Percentiles rank a stretch among this genome's conserved stretches.
Evolutionary conservation across 1,139 yeast genomes (phyloP).

Genomic region (Citeromyces hawaiiensis): DNA sequence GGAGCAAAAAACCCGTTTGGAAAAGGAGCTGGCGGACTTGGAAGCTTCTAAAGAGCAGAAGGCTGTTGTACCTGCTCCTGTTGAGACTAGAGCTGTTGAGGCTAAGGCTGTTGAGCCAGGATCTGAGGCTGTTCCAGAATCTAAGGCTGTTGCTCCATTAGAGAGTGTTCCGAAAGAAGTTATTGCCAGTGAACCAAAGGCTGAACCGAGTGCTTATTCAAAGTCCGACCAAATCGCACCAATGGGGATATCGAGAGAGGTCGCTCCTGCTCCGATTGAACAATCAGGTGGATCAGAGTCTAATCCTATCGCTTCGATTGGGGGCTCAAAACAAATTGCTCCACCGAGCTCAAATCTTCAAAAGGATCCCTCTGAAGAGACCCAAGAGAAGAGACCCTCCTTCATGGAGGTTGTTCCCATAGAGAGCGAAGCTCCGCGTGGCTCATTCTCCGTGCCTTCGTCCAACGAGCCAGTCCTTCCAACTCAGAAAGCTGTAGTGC

Average conservation of each 20-base stretch:
- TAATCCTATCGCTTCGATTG: too few relatives aligned
- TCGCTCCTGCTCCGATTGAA: not conserved
- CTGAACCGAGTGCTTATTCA: not conserved
- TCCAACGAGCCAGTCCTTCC: slow-evolving; percentile 80
- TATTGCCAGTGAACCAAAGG: not conserved
- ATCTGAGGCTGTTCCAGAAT: slow-evolving; percentile 2
- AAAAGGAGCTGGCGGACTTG: slow-evolving; percentile 4
- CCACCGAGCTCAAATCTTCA: not conserved
- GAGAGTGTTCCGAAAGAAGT: too few relatives aligned
- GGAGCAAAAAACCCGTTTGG: slow-evolving; percentile 9
- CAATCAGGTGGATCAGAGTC: not conserved
- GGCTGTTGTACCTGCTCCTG: slow-evolving; percentile 5
- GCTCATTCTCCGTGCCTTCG: slow-evolving; percentile 45
- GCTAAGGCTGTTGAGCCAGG: slow-evolving; percentile 4
- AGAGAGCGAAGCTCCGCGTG: slow-evolving; percentile 16
- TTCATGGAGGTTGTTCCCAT: not conserved
- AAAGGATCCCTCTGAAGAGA: not conserved
- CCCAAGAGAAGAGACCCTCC: not conserved
- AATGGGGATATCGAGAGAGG: not conserved
- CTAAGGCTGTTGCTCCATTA: not conserved
- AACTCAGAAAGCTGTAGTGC: slow-evolving; percentile 24
- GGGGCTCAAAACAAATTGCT: not conserved
- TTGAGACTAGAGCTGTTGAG: too few relatives aligned
- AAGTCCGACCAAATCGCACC: too few relatives aligned
- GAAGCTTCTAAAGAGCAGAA: slow-evolving; percentile 1